Conservation (phyloP, 441 rosid species). For the Gossypium laxum region DNA sequence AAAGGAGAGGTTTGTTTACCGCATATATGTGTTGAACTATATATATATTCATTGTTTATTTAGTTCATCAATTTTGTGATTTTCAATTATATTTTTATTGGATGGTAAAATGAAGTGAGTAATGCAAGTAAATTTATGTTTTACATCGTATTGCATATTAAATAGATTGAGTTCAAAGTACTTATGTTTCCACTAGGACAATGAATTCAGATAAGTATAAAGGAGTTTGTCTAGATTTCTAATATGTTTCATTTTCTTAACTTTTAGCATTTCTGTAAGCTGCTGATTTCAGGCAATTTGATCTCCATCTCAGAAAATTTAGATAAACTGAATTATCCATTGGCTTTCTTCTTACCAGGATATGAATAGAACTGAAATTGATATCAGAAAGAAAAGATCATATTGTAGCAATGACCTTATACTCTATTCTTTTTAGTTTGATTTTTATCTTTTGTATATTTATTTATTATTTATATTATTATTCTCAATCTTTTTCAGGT, state of each 20-base stretch:
- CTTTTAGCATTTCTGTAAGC: neutral
- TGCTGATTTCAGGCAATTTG: neutral
- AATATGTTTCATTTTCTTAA: neutral
- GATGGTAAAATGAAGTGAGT: neutral
- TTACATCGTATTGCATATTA: neutral
- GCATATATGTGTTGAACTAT: neutral
- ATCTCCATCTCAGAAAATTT: neutral
- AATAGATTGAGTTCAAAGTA: neutral
- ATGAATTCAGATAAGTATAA: neutral
- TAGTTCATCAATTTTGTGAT: neutral
- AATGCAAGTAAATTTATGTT: neutral
- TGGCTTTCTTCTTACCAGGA: neutral
- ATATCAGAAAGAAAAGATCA: neutral
- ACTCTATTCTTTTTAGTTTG: neutral
- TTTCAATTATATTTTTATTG: neutral
- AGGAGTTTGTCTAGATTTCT: neutral
- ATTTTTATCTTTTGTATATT: neutral
- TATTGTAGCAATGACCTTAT: neutral
- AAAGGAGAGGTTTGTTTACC: slow-evolving; percentile 50
- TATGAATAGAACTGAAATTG: neutral
- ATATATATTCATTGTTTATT: slow-evolving; percentile 2
- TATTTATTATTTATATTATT: slow-evolving; percentile 7
- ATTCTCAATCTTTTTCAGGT: slow-evolving; percentile 40
- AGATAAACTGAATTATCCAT: neutral
- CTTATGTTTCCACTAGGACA: neutral